Evolutionary conservation across 2,329 filamentous ascomycete genomes (phyloP), one percentile per base, ranked within the genome.

Genomic region (Aspergillus fischeri): DNA sequence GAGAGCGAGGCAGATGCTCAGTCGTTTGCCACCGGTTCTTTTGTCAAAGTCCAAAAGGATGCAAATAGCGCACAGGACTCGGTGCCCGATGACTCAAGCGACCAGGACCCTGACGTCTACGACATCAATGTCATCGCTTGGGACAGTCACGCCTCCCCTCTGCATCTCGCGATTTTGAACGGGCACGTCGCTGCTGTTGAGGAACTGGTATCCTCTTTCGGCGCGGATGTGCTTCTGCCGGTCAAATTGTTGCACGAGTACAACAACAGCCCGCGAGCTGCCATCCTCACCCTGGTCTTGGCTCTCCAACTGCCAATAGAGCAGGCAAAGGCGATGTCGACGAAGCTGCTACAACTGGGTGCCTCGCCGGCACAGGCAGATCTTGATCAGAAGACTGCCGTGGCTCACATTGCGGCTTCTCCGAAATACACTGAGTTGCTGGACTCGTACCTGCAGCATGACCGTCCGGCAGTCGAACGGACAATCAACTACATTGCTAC

Each of bases 91-190:
- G 75, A 86, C 5, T 83, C 85, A 6, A 77, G 83, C 24, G 80
- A 85, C 1, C 81, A 87, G 9, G 88, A 89, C 21, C 90, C 90
- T 0, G 90, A 96, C 71, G 83, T 92, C 53, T 93, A 89, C 70
- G 86, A 94, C 63, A 81, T 92, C 58, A 87, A 95, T 62, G 83
- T 88, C 1, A 69, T 89, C n/a, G 85, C 90, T 1, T 96, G 91
- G 91, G 91, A 95, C 65, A 83, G 81, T 4, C 85, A 86, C 4
- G 84, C 86, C 56, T 89, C 88, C 11, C 85, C 91, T 1, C 79
- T 95, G 4, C 91, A 96, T 70, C 80, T 92, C 28, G 91, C 91
- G 7, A 91, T 95, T 59, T 71, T 90, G 1, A 83, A 85, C 58
- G 90, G 90, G 0, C 86, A 93, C 62, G 77, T 83, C 27, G 81